Evolutionary conservation across 2,329 filamentous ascomycete species (phyloP).

Genomic region (Cercospora sesami): DNA sequence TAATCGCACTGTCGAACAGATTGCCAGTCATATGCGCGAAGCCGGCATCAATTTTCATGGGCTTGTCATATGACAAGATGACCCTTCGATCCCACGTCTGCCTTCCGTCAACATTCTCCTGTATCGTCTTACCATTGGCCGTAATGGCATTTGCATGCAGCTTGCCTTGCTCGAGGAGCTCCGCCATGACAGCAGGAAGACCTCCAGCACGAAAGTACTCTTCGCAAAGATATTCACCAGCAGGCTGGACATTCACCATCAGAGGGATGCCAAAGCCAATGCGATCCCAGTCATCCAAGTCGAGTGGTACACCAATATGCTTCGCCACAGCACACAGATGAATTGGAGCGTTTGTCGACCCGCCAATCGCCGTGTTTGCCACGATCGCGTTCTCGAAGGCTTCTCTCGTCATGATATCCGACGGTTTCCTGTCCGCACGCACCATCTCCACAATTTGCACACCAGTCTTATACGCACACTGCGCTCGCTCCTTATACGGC

Average conservation of each 20-base stretch:
- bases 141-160: slow-evolving; percentile 48
- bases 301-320: slow-evolving; percentile 54
- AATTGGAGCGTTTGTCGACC: slow-evolving; percentile 59
- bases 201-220: slow-evolving; percentile 58
- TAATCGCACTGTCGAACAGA: slow-evolving; percentile 37
- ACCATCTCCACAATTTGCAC: slow-evolving; percentile 39
- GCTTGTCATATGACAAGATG: slow-evolving; percentile 49
- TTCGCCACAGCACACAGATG: slow-evolving; percentile 58
- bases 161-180: slow-evolving; percentile 52
- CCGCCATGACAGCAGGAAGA: slow-evolving; percentile 55
- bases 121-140: slow-evolving; percentile 50
- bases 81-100: slow-evolving; percentile 53
- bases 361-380: slow-evolving; percentile 57
- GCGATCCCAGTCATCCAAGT: slow-evolving; percentile 56
- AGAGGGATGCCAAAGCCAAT: slow-evolving; percentile 54
- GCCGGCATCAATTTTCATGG: slow-evolving; percentile 53
- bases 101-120: slow-evolving; percentile 47
- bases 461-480: slow-evolving; percentile 36
- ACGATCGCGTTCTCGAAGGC: slow-evolving; percentile 60
- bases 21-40: slow-evolving; percentile 43
- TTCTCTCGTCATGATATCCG: slow-evolving; percentile 56
- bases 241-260: slow-evolving; percentile 57
- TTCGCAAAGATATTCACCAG: slow-evolving; percentile 55
- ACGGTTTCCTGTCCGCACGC: slow-evolving; percentile 42
- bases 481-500: slow-evolving; percentile 35